These are phyloP conservation scores for Phaseolus coccineus DNA, from an alignment of 331 rosid species.

Conservation along the genomic window DNA sequence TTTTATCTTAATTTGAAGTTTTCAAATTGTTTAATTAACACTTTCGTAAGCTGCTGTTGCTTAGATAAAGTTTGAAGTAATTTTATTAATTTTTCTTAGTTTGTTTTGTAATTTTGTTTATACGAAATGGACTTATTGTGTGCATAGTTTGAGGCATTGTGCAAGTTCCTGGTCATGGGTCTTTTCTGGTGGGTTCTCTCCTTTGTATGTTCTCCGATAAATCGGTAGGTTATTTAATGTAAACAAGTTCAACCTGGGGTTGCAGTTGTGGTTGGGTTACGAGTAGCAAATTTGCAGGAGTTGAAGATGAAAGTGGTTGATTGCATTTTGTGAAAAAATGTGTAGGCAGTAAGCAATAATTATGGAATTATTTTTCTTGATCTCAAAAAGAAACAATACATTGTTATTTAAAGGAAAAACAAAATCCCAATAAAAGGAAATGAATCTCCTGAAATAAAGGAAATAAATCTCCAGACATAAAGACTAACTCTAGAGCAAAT, in stretches of 20 bases:
- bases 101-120: background rate
- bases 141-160: background rate
- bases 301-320: background rate
- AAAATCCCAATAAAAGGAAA: too few species aligned
- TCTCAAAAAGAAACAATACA: too few species aligned
- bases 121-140: slow-evolving; percentile 6
- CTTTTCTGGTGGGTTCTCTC: background rate
- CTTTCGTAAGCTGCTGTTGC: background rate
- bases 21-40: background rate
- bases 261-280: background rate
- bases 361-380: too few species aligned
- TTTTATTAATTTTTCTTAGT: background rate
- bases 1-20: background rate
- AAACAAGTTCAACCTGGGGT: background rate
- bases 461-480: too few species aligned
- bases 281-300: background rate
- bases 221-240: background rate
- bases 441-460: too few species aligned
- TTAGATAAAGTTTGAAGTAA: background rate
- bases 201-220: background rate
- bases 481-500: too few species aligned
- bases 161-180: background rate
- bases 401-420: too few species aligned
- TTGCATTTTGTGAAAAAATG: too few species aligned
- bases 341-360: too few species aligned